phyloP scores from a whole-genome alignment of 1,284 basidiomycete genomes.

The Fereydounia khargensis region DNA sequence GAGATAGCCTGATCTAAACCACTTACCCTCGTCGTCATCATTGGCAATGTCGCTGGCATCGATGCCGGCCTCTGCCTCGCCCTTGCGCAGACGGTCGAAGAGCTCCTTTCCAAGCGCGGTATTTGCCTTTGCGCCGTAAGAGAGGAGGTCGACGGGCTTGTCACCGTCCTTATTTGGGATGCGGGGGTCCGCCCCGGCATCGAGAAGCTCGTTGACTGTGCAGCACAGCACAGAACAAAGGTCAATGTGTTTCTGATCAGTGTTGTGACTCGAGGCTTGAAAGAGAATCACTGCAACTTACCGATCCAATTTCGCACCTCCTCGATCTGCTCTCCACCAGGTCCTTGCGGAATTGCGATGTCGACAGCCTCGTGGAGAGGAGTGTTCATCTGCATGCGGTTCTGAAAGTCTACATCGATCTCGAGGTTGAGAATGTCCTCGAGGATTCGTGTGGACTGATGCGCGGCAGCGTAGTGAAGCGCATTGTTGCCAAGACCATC shows the following conservation, averaged over 20 bases:
- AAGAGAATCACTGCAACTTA: conserved; percentile 30
- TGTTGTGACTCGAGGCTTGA: not conserved
- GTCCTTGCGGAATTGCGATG: conserved; percentile 54
- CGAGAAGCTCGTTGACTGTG: conserved; percentile 47
- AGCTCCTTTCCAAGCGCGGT: conserved; percentile 34
- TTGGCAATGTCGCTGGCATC: conserved; percentile 37
- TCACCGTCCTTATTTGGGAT: conserved; percentile 46
- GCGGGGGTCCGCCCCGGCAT: conserved; percentile 47
- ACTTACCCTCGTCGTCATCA: conserved; percentile 24
- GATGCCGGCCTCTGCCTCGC: conserved; percentile 32
- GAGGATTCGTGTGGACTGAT: conserved; percentile 36
- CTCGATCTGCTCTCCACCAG: conserved; percentile 60
- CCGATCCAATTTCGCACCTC: conserved; percentile 64
- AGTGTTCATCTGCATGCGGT: conserved; percentile 72
- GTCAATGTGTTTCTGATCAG: not conserved
- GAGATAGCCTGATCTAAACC: not conserved
- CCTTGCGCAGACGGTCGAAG: conserved; percentile 33
- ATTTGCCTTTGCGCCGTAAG: conserved; percentile 29
- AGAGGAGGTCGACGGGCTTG: conserved; percentile 40
- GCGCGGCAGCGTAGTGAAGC: conserved; percentile 47
- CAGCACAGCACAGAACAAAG: not conserved
- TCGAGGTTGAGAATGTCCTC: conserved; percentile 50
- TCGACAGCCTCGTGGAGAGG: conserved; percentile 77
- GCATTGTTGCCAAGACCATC: conserved; percentile 53
- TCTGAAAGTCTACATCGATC: conserved; percentile 80